Evolutionary conservation across 805 yeast genomes (phyloP).

Genomic region (Zygoascus biomembranicola): DNA sequence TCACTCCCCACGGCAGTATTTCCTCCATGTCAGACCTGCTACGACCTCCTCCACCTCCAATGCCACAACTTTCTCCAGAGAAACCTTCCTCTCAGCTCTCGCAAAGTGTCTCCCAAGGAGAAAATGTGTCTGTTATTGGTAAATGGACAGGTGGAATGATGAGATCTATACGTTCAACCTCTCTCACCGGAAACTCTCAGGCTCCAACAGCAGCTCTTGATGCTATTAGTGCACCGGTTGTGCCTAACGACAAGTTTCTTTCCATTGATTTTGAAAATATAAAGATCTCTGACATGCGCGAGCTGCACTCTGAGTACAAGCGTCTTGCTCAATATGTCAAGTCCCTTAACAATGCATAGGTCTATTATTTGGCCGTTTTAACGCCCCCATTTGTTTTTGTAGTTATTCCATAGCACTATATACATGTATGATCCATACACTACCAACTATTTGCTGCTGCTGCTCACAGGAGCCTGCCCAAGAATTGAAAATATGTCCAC

Average conservation of each 20-base stretch:
- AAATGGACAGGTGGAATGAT: conserved; percentile 11
- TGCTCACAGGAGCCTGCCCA: neutral
- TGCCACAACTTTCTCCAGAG: neutral
- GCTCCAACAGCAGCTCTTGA: neutral
- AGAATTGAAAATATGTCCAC: neutral
- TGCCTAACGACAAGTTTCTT: conserved; percentile 18
- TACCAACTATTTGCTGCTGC: too few relatives aligned
- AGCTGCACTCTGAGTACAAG: conserved; percentile 30
- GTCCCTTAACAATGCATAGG: conserved; percentile 14
- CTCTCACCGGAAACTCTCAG: neutral
- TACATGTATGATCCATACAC: conserved; percentile 9
- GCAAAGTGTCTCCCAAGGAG: neutral
- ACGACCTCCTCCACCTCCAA: neutral
- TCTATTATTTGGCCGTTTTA: conserved; percentile 2
- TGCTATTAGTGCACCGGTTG: neutral
- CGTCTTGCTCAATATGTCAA: conserved; percentile 27
- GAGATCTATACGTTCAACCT: conserved; percentile 12
- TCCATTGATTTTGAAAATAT: conserved; percentile 24
- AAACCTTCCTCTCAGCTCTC: neutral
- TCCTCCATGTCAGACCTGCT: neutral
- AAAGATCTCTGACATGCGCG: conserved; percentile 29
- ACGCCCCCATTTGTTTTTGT: neutral
- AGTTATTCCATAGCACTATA: neutral
- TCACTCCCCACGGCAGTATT: neutral
- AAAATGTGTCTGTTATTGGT: conserved; percentile 4